Base-by-base conservation (phyloP, 2,329 filamentous ascomycete species). In the Daldinia sp. region DNA sequence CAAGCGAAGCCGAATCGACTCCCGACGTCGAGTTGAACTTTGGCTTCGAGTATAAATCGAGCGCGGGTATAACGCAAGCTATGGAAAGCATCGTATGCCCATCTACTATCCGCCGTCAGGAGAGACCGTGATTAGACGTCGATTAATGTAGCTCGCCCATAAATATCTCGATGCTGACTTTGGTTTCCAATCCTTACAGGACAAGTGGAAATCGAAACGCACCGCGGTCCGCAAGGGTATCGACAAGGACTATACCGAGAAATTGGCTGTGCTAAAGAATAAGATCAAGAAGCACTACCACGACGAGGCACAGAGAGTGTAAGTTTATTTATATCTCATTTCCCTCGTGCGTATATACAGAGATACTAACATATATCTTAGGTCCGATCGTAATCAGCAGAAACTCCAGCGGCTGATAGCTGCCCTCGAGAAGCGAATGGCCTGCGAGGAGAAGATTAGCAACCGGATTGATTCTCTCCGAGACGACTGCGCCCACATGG, bases 41-140 rank as follows among this genome's bases (percentile, higher is more conserved):
- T 10, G 19, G 61, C 48, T 17, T 45, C 30, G 19, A 61, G 35
- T 9, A 41, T 25, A 27, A 45, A 23, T 29, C 53, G 35, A 64
- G 41, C 27, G 19, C 48, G 0, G 57, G 49, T 30, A 60, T 72
- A 3, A 55, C 67, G 2, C 41, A 66, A 37, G 67, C 68, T 25
- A 64, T 73, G 64, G 48, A 63, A 50, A 70, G 64, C 15, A 71
- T 73, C 15, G 72, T 73, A 71, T 53, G 72, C 25, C 17, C 35
- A 37, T 51, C 23, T 25, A 47, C 8, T 3, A 23, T 39, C 21
- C 25, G 34, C 45, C 8, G 5, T 25, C 17, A n/a, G 15, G 8
- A 3, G 21, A 11, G 52, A 4, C 21, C 7, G 4, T 11, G 4
- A 13, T 19, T 32, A 25, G 8, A 27, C 19, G 13, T 21, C 11